A percentile compares a stretch with the other conserved stretches of the same genome.
These are phyloP conservation scores for Starmerella scarabaei DNA, from an alignment of 805 yeast species.

Conservation along the genomic window DNA sequence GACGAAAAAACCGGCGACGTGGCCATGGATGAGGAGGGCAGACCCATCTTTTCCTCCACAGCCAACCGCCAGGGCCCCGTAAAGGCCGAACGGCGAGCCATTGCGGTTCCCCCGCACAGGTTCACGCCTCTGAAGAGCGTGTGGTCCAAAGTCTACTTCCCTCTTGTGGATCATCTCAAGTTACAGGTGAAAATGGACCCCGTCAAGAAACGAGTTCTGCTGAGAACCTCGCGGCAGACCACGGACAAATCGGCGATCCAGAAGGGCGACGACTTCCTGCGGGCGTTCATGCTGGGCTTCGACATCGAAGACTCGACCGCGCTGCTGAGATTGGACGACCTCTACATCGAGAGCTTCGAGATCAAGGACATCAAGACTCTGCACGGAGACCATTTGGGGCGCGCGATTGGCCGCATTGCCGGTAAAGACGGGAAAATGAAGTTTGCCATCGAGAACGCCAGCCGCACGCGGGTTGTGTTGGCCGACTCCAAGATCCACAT, in stretches of 20 bases:
- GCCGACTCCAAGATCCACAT: conserved; percentile 96
- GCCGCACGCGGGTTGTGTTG: conserved; percentile 91
- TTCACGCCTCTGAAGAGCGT: conserved; percentile 81
- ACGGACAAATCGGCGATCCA: conserved; percentile 90
- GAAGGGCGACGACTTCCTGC: conserved; percentile 93
- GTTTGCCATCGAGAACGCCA: conserved; percentile 96
- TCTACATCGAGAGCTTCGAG: conserved; percentile 94
- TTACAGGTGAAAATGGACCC: conserved; percentile 93
- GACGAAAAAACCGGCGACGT: conserved; percentile 26
- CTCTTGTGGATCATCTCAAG: conserved; percentile 86
- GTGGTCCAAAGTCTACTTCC: conserved; percentile 93
- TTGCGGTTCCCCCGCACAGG: conserved; percentile 93
- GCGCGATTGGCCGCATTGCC: conserved; percentile 99
- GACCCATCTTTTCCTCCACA: conserved; percentile 75
- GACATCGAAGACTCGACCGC: conserved; percentile 97
- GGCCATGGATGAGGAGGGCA: conserved; percentile 74
- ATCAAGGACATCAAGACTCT: conserved; percentile 92
- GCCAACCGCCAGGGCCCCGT: conserved; percentile 49
- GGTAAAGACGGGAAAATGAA: conserved; percentile 99
- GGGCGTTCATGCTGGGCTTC: conserved; percentile 91
- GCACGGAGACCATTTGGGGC: conserved; percentile 88
- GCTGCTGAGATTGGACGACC: conserved; percentile 80
- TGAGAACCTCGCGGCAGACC: conserved; percentile 70
- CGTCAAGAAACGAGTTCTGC: conserved; percentile 64
- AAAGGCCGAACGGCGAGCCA: conserved; percentile 74